These are phyloP conservation scores for Venturia asperata DNA, from an alignment of 2,329 filamentous ascomycete genomes.

Conservation along the genomic window DNA sequence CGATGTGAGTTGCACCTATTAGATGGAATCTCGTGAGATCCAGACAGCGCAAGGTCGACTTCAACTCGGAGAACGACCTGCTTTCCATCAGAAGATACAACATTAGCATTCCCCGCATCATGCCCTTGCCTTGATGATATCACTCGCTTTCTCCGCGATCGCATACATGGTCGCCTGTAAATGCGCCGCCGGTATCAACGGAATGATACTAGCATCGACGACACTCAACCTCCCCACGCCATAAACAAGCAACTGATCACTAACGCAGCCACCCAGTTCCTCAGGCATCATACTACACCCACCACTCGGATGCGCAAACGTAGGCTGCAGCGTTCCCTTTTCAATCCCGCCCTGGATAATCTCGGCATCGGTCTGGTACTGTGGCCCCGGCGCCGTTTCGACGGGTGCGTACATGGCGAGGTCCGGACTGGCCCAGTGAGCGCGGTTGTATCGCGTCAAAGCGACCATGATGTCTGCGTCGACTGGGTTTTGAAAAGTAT, in stretches of 20 bases:
- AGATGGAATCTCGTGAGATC: too few relatives aligned
- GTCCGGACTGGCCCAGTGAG: background rate
- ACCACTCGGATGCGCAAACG: slow-evolving; percentile 26
- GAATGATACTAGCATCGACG: slow-evolving; percentile 32
- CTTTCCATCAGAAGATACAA: too few relatives aligned
- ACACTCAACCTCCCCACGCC: slow-evolving; percentile 32
- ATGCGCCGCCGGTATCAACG: slow-evolving; percentile 31
- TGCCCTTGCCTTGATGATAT: background rate
- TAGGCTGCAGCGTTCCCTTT: background rate
- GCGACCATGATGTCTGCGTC: background rate
- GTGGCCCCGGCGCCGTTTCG: background rate
- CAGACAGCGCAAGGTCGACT: too few relatives aligned
- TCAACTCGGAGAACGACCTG: too few relatives aligned
- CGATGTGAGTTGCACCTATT: too few relatives aligned
- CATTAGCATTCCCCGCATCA: background rate
- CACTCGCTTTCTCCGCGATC: slow-evolving; percentile 29
- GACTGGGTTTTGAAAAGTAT: slow-evolving; percentile 11
- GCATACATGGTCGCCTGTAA: slow-evolving; percentile 33
- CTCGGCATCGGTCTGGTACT: slow-evolving; percentile 2
- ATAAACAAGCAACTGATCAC: slow-evolving; percentile 25
- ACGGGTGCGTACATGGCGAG: background rate
- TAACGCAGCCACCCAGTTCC: slow-evolving; percentile 24
- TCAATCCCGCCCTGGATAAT: background rate
- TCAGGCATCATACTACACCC: slow-evolving; percentile 28
- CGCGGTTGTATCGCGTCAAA: background rate